Evolutionary conservation across 73 alveolate species (phyloP).

Genomic region (Paramecium sonneborni): DNA sequence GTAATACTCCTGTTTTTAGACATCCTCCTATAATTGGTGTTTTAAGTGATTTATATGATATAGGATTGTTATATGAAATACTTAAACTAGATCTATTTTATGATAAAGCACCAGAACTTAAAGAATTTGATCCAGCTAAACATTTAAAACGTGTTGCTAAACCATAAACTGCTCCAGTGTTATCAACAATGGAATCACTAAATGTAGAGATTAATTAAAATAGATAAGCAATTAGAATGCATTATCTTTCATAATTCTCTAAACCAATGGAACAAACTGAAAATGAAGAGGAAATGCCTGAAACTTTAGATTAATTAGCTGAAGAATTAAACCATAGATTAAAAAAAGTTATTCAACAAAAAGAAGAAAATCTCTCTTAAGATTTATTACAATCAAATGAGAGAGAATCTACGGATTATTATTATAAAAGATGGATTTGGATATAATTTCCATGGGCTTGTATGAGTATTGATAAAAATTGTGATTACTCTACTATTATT

Average conservation of each 20-base stretch:
- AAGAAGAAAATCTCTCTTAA: neutral
- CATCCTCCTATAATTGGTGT: conserved; percentile 80
- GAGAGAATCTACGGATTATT: conserved; percentile 70
- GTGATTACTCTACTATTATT: conserved; percentile 59
- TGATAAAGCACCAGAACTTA: conserved; percentile 60
- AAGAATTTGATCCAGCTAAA: neutral
- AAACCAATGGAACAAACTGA: conserved; percentile 12
- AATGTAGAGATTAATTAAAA: conserved; percentile 57
- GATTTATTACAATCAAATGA: neutral
- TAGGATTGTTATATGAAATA: conserved; percentile 71
- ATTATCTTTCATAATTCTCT: conserved; percentile 35
- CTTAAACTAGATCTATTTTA: conserved; percentile 64
- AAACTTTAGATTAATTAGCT: conserved; percentile 1
- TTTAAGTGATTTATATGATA: conserved; percentile 68
- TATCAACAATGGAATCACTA: conserved; percentile 41
- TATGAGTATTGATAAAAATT: conserved; percentile 64
- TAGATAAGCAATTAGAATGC: conserved; percentile 42
- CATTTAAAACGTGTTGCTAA: conserved; percentile 60
- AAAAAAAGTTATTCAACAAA: neutral
- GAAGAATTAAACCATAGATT: neutral
- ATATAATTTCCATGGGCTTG: conserved; percentile 81
- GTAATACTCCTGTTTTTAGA: conserved; percentile 72
- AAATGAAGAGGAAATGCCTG: conserved; percentile 39
- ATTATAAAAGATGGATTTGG: conserved; percentile 85
- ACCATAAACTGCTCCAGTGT: neutral